Evolutionary conservation across 495 filamentous ascomycete species (phyloP).

Genomic region (Rusavskia elegans): DNA sequence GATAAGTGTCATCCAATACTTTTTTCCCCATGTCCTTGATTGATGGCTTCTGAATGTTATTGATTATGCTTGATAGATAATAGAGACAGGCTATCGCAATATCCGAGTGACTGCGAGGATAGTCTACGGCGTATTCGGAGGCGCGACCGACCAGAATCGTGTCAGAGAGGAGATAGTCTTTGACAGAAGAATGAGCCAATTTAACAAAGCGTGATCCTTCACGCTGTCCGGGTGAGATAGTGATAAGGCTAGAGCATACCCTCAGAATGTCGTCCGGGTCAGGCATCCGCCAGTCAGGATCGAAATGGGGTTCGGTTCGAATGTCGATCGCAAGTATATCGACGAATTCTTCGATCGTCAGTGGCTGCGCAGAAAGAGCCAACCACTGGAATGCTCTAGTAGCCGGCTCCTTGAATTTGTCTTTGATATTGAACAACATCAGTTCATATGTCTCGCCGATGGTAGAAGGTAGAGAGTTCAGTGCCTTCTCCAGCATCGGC

Average conservation of each 20-base stretch:
- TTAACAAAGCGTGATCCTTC: too few species aligned
- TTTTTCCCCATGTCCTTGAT: too few species aligned
- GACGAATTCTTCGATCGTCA: conserved; percentile 14
- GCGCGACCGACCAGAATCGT: neutral
- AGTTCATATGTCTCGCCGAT: conserved; percentile 23
- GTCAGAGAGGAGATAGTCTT: conserved; percentile 3
- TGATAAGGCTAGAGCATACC: too few species aligned
- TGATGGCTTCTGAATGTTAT: too few species aligned
- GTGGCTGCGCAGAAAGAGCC: conserved; percentile 10
- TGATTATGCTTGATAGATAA: too few species aligned
- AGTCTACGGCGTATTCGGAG: neutral
- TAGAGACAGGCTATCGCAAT: too few species aligned
- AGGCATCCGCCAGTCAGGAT: neutral
- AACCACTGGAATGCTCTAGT: conserved; percentile 19
- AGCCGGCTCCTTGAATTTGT: conserved; percentile 5
- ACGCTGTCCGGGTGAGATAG: too few species aligned
- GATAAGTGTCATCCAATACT: too few species aligned
- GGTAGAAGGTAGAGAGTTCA: conserved; percentile 19
- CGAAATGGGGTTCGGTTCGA: neutral
- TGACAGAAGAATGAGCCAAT: neutral
- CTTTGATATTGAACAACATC: conserved; percentile 17
- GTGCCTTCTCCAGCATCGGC: conserved; percentile 15
- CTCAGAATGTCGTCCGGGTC: too few species aligned
- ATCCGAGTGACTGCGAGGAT: too few species aligned
- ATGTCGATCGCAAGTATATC: conserved; percentile 8